A percentile compares a stretch with the other conserved stretches of the same genome.
Conservation (phyloP, 2,329 filamentous ascomycete species). For the Fusarium nelsonii region DNA sequence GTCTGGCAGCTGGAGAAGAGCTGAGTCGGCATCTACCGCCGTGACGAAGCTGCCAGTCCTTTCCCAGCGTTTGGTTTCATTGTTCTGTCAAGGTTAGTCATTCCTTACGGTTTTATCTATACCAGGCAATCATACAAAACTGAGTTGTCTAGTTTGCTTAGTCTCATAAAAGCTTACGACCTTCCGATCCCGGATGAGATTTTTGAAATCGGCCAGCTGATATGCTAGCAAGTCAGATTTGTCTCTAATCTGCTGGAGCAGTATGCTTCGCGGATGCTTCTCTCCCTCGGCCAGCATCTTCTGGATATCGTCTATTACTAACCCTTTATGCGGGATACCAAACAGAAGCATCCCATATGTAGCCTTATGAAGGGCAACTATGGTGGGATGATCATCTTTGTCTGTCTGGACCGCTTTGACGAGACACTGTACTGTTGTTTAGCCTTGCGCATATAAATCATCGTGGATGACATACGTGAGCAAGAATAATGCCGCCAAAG, state of each 20-base stretch:
- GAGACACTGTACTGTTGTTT: background rate
- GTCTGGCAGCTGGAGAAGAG: background rate
- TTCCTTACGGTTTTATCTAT: too few relatives aligned
- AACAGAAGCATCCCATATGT: constrained; percentile 4
- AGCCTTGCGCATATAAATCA: too few relatives aligned
- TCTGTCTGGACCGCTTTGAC: background rate
- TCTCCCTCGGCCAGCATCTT: background rate
- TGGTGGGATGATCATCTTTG: background rate
- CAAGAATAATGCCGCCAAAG: constrained; percentile 6
- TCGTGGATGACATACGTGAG: background rate
- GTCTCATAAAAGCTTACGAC: background rate
- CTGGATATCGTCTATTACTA: background rate
- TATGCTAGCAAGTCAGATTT: background rate
- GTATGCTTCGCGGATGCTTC: background rate
- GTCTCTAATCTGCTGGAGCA: background rate
- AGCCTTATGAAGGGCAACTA: background rate
- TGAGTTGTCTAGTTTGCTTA: background rate
- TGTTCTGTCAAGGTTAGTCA: background rate
- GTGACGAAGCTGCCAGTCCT: background rate
- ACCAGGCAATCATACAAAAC: background rate
- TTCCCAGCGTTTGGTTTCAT: background rate
- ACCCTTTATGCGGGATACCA: background rate
- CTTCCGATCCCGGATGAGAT: constrained; percentile 7
- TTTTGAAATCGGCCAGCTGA: background rate
- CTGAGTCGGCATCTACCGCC: background rate